phyloP scores from a whole-genome alignment of 352 stramenopile genomes.

The Plasmopara viticola region DNA sequence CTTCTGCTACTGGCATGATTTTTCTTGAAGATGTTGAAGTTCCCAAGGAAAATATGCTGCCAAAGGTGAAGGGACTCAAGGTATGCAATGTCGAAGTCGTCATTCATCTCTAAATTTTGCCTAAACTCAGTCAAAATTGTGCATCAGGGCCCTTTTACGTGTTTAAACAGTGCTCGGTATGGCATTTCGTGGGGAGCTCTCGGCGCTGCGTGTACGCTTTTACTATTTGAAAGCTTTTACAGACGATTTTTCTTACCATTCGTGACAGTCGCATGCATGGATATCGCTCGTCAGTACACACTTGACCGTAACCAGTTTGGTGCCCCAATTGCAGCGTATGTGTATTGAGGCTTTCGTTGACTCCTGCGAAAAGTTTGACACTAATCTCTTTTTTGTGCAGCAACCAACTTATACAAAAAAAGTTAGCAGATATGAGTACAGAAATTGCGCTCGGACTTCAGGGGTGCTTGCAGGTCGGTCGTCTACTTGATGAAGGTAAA shows the following conservation, averaged over 20 bases:
- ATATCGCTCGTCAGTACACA: slow-evolving; percentile 92
- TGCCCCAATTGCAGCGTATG: slow-evolving; percentile 89
- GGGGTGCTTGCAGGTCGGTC: slow-evolving; percentile 48
- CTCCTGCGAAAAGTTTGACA: slow-evolving; percentile 1
- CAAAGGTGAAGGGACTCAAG: slow-evolving; percentile 83
- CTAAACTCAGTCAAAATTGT: background rate
- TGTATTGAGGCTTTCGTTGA: slow-evolving; percentile 8
- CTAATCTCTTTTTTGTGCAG: slow-evolving; percentile 23
- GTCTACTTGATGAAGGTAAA: slow-evolving; percentile 25
- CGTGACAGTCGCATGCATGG: slow-evolving; percentile 86
- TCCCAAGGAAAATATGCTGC: slow-evolving; percentile 91
- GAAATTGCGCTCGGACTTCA: slow-evolving; percentile 94
- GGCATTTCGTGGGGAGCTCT: slow-evolving; percentile 97
- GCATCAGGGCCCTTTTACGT: slow-evolving; percentile 93
- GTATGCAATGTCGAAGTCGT: slow-evolving; percentile 9
- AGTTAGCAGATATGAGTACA: slow-evolving; percentile 95
- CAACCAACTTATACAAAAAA: slow-evolving; percentile 98
- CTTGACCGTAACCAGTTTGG: slow-evolving; percentile 95
- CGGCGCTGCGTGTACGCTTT: slow-evolving; percentile 81
- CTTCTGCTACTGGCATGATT: slow-evolving; percentile 95
- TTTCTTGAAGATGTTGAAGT: slow-evolving; percentile 96
- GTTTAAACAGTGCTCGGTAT: slow-evolving; percentile 96
- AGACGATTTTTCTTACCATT: background rate
- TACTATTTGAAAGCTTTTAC: background rate
- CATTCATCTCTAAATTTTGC: background rate